These are phyloP conservation scores for Globisporangium canariense DNA, from an alignment of 352 stramenopile genomes.

Conservation along the genomic window DNA sequence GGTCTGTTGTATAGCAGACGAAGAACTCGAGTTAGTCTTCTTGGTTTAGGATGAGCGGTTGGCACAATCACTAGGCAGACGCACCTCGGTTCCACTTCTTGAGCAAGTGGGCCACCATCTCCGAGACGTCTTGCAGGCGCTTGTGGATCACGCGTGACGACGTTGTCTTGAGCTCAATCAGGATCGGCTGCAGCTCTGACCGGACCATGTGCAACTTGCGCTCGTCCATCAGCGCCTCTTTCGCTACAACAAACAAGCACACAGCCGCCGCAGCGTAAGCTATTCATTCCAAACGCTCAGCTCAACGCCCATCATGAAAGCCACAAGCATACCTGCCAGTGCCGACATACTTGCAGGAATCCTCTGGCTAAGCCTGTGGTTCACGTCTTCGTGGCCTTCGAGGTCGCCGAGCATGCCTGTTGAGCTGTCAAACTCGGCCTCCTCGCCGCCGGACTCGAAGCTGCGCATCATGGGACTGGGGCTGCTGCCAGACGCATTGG, in stretches of 20 bases:
- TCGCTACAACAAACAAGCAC: conserved; percentile 15
- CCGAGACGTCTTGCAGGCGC: conserved; percentile 69
- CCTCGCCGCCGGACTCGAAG: conserved; percentile 29
- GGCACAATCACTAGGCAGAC: neutral
- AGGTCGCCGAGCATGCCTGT: conserved; percentile 17
- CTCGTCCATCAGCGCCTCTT: conserved; percentile 47
- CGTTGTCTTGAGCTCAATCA: conserved; percentile 55
- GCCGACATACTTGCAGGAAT: neutral
- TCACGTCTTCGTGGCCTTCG: conserved; percentile 5
- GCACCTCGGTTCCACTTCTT: conserved; percentile 69
- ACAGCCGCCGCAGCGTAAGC: neutral
- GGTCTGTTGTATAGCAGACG: conserved; percentile 1
- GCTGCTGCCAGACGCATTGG: neutral
- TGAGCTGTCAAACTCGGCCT: conserved; percentile 23
- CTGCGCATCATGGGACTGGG: conserved; percentile 17
- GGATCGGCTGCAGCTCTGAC: conserved; percentile 57
- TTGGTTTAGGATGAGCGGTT: neutral
- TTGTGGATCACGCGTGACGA: conserved; percentile 68
- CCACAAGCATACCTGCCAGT: neutral
- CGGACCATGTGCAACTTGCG: conserved; percentile 59
- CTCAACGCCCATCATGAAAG: neutral
- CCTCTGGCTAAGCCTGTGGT: conserved; percentile 3
- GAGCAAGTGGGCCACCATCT: conserved; percentile 66
- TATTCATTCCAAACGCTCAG: neutral
- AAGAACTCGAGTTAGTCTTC: neutral